Percentiles rank a stretch among this genome's conserved stretches.
phyloP scores from a whole-genome alignment of 2,329 filamentous ascomycete genomes.

The Herpotrichia juniperi region DNA sequence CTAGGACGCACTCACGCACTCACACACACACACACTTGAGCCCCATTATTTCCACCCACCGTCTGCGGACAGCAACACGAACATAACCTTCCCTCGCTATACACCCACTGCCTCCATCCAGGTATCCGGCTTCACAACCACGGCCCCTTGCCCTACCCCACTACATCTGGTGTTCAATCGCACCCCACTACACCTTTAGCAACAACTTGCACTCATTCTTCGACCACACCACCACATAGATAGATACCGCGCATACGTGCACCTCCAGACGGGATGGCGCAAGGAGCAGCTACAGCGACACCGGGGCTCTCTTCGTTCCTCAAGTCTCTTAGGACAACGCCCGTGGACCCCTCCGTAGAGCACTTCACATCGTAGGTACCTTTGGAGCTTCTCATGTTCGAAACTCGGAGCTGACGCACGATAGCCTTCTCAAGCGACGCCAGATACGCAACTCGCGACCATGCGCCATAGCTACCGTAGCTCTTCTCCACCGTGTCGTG shows the following conservation, averaged over 20 bases:
- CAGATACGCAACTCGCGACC: constrained; percentile 88
- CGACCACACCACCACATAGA: background rate
- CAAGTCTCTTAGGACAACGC: constrained; percentile 75
- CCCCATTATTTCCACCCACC: background rate
- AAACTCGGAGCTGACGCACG: constrained; percentile 12
- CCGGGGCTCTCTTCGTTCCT: constrained; percentile 80
- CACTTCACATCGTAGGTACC: constrained; percentile 75
- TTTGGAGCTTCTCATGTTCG: constrained; percentile 8
- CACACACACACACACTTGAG: no score
- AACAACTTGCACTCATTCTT: background rate
- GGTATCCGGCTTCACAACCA: background rate
- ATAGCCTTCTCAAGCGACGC: constrained; percentile 83
- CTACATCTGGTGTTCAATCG: background rate
- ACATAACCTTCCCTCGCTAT: background rate
- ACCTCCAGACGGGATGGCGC: constrained; percentile 23
- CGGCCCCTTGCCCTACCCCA: background rate
- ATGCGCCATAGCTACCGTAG: constrained; percentile 89
- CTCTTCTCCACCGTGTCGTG: constrained; percentile 86
- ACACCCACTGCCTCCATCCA: background rate
- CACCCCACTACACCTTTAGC: background rate
- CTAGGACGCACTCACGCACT: no score
- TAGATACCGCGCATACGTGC: background rate
- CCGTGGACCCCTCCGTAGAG: constrained; percentile 83
- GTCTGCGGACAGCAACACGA: background rate
- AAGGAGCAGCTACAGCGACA: constrained; percentile 53